Evolutionary conservation across 2,329 filamentous ascomycete genomes (phyloP), one percentile per base, ranked within the genome.

Genomic region (Pseudopithomyces chartarum): DNA sequence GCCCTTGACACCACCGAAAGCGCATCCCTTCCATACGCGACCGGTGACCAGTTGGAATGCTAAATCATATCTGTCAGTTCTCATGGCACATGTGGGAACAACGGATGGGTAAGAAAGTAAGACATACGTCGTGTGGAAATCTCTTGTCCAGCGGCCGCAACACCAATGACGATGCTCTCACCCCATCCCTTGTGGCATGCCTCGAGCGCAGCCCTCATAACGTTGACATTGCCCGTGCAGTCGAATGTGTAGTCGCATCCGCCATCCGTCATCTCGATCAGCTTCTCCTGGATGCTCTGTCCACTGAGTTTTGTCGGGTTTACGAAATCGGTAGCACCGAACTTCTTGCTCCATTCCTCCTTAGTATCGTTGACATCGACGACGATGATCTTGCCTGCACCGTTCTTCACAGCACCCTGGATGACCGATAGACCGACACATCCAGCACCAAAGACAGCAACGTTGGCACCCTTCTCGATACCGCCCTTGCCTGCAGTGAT

Each of bases 101-200:
- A 46, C n/a, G 26, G 22, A 38, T 19, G 26, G 8, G 49, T 55
- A 22, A 45, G 13, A 38, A 10, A 34, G 26, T 12, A 36, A 51
- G 56, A 87, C 91, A 84, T 83, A 96, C 92, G 93, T 77, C 94
- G 85, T 52, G 94, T 98, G 64, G 89, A 84, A 67, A 98, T 98
- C 82, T 98, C 94, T 81, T 97, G 93, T 51, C 94, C 94, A 57
- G 94, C 94, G 66, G 94, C 94, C 59, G 94, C 94, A 63, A 99
- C 95, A 78, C 95, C 95, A 71, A 99, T 99, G 77, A 99, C 87
- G 78, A 99, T 97, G 75, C 90, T 96, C 84, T 97, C 87, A 71
- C 95, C 95, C 95, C 95, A 99, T 47, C 95, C 95, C 87, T 99
- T 99, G 84, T 99, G 95, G 83, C 93, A 98, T 47, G 95, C 93